Base-by-base conservation (phyloP, 441 rosid species). In the Arabidopsis hybrid region DNA sequence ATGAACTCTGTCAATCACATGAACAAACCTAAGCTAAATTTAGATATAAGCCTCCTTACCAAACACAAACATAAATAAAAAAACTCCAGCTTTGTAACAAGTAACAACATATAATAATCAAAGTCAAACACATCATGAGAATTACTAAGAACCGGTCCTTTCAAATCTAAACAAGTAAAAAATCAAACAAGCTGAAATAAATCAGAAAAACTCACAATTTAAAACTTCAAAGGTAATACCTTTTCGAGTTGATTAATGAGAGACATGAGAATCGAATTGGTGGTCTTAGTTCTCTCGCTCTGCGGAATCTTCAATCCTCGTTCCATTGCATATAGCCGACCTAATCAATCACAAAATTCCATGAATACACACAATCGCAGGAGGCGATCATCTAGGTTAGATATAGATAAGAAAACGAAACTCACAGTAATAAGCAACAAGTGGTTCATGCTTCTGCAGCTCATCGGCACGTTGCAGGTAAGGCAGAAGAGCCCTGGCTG, bases 291-390 rank as follows among this genome's bases (percentile, higher is more conserved):
- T 14, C 98, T 89, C 65, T 91, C 96, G 72, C 70, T 76, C 60
- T 81, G 88, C 4, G 98, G 96, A 79, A 95, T 92, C 81, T 51
- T 85, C 84, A 95, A 74, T 5, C 96, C 99, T 70, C 81, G 82
- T 80, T 95, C 99, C 99, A 95, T 95, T 75, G 99, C 98, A 64
- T 88, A 95, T 42, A 95, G 81, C 65, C 98, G 93, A 83, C 99
- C 99, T 87, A 74, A 70, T 74, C 67, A 51, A 4, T 36, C 32
- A 42, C 14, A 14, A 13, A 1, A 46, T 67, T 6, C 6, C 50
- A 45, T 21, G 26, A 40, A n/a, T 7, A 34, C 46, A 53, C 12
- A 13, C 52, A 62, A 76, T 67, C 61, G 26, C 26, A 21, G 26
- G 26, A 21, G 68, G 92, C 61, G 45, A 67, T 63, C 68, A 55